Conservation (phyloP, 495 filamentous ascomycete genomes). For the Penicillium coprophilum region DNA sequence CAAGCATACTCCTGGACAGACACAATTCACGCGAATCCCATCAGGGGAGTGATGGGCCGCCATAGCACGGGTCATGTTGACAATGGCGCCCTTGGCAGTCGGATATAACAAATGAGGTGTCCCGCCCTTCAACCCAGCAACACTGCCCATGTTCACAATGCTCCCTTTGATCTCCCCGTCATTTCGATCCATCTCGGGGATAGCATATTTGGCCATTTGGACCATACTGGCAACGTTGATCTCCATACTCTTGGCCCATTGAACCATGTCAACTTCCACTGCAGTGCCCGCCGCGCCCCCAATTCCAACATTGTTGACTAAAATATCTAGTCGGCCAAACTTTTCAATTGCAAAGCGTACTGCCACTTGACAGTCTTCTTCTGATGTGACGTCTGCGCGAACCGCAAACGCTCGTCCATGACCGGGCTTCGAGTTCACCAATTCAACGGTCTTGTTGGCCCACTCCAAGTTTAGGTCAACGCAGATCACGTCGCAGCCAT, state of each 20-base stretch:
- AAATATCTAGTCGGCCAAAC: slow-evolving; percentile 55
- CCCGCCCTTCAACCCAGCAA: slow-evolving; percentile 57
- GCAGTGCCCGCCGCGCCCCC: slow-evolving; percentile 54
- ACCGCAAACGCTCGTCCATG: slow-evolving; percentile 38
- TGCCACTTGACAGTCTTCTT: slow-evolving; percentile 43
- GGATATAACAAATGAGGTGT: slow-evolving; percentile 61
- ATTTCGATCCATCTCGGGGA: slow-evolving; percentile 55
- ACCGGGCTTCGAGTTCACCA: slow-evolving; percentile 38
- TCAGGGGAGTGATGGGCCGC: slow-evolving; percentile 55
- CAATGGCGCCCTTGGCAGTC: slow-evolving; percentile 58
- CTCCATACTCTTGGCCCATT: slow-evolving; percentile 53
- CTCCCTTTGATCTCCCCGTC: slow-evolving; percentile 37
- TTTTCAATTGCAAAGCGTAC: slow-evolving; percentile 38
- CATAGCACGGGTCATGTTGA: slow-evolving; percentile 61
- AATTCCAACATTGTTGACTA: slow-evolving; percentile 59
- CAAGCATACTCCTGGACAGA: slow-evolving; percentile 50
- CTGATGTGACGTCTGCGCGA: slow-evolving; percentile 49
- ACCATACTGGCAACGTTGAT: slow-evolving; percentile 62
- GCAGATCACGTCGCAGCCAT: slow-evolving; percentile 55
- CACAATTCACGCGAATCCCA: slow-evolving; percentile 58
- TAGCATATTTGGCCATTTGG: slow-evolving; percentile 53
- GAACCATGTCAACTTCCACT: slow-evolving; percentile 52
- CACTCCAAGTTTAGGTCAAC: slow-evolving; percentile 48
- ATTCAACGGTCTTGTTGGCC: slow-evolving; percentile 49
- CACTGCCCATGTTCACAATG: slow-evolving; percentile 59